Conservation (phyloP, 768 basidiomycete genomes). For the Agaricus subrufescens region DNA sequence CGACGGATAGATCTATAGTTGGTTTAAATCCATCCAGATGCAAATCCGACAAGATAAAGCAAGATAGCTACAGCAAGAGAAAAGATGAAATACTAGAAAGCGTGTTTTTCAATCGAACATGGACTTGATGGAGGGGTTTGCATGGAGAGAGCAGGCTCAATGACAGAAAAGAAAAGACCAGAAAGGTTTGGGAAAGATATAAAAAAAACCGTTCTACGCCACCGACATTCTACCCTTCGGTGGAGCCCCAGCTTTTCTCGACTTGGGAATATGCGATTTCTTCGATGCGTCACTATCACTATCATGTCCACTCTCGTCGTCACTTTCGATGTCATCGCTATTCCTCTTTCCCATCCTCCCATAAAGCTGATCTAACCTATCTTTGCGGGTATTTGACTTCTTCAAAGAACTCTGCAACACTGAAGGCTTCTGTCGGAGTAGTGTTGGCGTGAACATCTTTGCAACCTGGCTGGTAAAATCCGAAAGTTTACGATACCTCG, state of each 20-base stretch:
- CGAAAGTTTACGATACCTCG: conserved; percentile 38
- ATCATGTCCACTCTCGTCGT: conserved; percentile 44
- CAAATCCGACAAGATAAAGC: no score
- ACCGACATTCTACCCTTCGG: conserved; percentile 3
- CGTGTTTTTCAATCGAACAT: no score
- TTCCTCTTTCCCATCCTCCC: conserved; percentile 27
- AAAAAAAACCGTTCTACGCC: background rate
- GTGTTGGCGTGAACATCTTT: conserved; percentile 22
- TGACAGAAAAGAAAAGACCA: background rate
- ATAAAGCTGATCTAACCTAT: conserved; percentile 32
- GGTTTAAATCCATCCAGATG: no score
- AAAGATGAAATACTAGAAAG: no score
- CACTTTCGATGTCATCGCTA: conserved; percentile 36
- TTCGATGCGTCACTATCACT: conserved; percentile 27
- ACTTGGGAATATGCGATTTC: conserved; percentile 58
- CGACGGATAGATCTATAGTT: no score
- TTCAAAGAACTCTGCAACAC: conserved; percentile 23
- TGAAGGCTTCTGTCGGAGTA: conserved; percentile 13
- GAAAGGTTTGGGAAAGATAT: background rate
- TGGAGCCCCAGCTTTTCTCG: conserved; percentile 44
- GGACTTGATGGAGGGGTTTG: no score
- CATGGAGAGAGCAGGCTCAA: background rate
- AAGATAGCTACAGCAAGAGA: no score
- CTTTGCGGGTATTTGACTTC: conserved; percentile 18
- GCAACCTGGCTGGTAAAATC: conserved; percentile 43